Percentiles rank a stretch among this genome's conserved stretches.
phyloP scores from a whole-genome alignment of 805 yeast species.

The Starmera pachycereana region DNA sequence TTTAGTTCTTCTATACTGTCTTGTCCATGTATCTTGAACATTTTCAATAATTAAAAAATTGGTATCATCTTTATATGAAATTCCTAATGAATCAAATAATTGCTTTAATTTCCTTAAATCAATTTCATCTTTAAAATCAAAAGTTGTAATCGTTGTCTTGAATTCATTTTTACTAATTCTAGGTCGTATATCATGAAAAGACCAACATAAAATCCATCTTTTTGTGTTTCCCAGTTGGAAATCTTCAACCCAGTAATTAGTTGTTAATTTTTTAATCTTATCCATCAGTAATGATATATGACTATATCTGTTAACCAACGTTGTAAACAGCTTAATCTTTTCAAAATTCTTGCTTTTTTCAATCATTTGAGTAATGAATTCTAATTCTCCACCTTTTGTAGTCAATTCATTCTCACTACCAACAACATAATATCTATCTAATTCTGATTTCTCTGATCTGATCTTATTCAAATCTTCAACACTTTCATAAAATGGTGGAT shows the following conservation, averaged over 20 bases:
- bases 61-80: background rate
- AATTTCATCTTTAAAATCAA: slow-evolving; percentile 5
- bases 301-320: slow-evolving; percentile 23
- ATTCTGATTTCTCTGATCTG: slow-evolving; percentile 14
- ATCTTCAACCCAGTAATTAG: slow-evolving; percentile 10
- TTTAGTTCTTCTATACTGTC: slow-evolving; percentile 13
- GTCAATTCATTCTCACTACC: slow-evolving; percentile 30
- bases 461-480: slow-evolving; percentile 21
- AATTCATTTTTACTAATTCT: slow-evolving; percentile 1
- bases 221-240: slow-evolving; percentile 15
- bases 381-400: slow-evolving; percentile 36
- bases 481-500: slow-evolving; percentile 42
- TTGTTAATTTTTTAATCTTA: background rate
- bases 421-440: slow-evolving; percentile 14
- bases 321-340: slow-evolving; percentile 28
- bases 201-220: slow-evolving; percentile 20
- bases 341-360: slow-evolving; percentile 17
- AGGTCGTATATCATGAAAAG: slow-evolving; percentile 8
- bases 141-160: slow-evolving; percentile 5
- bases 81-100: background rate
- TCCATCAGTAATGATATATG: too few species aligned
- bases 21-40: slow-evolving; percentile 17
- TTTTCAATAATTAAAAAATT: background rate
- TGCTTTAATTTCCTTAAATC: slow-evolving; percentile 2
- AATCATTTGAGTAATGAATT: slow-evolving; percentile 27